A percentile compares a stretch with the other conserved stretches of the same genome.
These are phyloP conservation scores for Sparassis latifolia DNA, from an alignment of 1,284 basidiomycete species.

Conservation along the genomic window DNA sequence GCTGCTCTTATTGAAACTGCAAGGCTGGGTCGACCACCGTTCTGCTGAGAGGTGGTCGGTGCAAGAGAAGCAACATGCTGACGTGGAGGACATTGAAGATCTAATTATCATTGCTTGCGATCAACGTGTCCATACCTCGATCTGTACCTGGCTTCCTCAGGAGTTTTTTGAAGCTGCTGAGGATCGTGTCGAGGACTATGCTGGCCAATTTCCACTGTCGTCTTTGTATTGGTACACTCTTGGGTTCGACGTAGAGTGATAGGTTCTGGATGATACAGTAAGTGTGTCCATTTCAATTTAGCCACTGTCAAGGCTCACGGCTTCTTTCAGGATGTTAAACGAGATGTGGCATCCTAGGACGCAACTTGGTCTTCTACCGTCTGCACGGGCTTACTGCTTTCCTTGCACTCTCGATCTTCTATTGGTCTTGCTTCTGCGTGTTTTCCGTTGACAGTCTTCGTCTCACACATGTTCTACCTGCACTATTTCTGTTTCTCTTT, in stretches of 20 bases:
- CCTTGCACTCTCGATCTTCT: too few species aligned
- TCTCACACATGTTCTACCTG: too few species aligned
- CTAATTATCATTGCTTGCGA: slow-evolving; percentile 16
- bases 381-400: too few species aligned
- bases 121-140: background rate
- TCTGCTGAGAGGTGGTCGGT: slow-evolving; percentile 15
- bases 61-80: slow-evolving; percentile 23
- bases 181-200: slow-evolving; percentile 3
- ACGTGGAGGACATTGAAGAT: slow-evolving; percentile 23
- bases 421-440: too few species aligned
- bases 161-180: slow-evolving; percentile 5
- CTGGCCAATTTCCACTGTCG: background rate
- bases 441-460: too few species aligned
- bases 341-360: too few species aligned
- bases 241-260: background rate
- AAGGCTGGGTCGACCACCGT: slow-evolving; percentile 29
- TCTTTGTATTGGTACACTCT: slow-evolving; percentile 4
- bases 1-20: slow-evolving; percentile 28
- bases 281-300: too few species aligned
- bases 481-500: too few species aligned
- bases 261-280: too few species aligned
- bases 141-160: slow-evolving; percentile 2
- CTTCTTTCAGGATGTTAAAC: too few species aligned
- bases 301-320: too few species aligned
- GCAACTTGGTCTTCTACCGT: too few species aligned